Evolutionary conservation across 768 basidiomycete genomes (phyloP).

Genomic region (Tephrocybe rancida): DNA sequence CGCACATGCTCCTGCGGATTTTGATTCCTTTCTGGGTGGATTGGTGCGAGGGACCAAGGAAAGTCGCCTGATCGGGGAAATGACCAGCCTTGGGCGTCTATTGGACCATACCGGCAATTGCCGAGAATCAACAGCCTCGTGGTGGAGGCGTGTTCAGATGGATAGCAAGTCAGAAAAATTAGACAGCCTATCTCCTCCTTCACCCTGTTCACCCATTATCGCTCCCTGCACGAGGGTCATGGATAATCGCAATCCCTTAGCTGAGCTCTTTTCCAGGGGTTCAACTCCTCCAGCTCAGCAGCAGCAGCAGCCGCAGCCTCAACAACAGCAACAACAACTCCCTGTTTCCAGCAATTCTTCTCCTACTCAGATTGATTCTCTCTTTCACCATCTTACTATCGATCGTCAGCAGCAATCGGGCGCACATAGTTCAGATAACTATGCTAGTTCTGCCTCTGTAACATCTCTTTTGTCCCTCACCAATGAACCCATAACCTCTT

Average conservation of each 20-base stretch:
- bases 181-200: constrained; percentile 8
- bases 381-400: constrained; percentile 59
- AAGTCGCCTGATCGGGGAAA: neutral
- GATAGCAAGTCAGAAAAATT: constrained; percentile 22
- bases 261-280: constrained; percentile 57
- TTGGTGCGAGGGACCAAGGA: constrained; percentile 1
- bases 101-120: constrained; percentile 24
- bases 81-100: constrained; percentile 4
- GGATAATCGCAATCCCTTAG: constrained; percentile 45
- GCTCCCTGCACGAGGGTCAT: constrained; percentile 26
- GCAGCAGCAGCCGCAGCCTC: constrained; percentile 30
- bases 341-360: constrained; percentile 42
- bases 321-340: constrained; percentile 37
- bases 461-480: constrained; percentile 46
- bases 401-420: constrained; percentile 35
- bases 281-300: constrained; percentile 49
- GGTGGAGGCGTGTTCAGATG: constrained; percentile 41
- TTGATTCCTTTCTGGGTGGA: neutral
- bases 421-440: constrained; percentile 24
- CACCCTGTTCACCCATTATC: constrained; percentile 14
- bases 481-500: constrained; percentile 46
- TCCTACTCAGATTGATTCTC: constrained; percentile 64
- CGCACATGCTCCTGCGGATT: constrained; percentile 1
- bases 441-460: constrained; percentile 34
- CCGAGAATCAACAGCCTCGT: constrained; percentile 44